Conservation (phyloP, 1,284 basidiomycete genomes). For the Pholiota adiposa region DNA sequence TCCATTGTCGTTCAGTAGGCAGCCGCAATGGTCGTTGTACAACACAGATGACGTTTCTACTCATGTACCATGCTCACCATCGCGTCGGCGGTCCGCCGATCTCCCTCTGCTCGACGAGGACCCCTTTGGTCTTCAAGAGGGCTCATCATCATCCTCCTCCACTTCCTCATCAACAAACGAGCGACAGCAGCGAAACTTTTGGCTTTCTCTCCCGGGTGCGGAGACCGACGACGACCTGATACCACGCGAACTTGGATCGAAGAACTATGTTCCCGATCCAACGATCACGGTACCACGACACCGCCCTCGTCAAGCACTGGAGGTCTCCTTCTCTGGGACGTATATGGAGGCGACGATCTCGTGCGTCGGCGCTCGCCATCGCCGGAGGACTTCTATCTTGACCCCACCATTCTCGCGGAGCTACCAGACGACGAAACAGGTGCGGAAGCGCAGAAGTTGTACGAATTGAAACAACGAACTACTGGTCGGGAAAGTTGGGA, state of each 20-base stretch:
- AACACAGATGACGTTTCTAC: background rate
- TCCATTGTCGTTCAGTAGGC: background rate
- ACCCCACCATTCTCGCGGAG: slow-evolving; percentile 19
- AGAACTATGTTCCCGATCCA: slow-evolving; percentile 27
- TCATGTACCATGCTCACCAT: slow-evolving; percentile 17
- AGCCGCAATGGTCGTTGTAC: background rate
- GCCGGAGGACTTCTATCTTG: slow-evolving; percentile 20
- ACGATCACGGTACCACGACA: slow-evolving; percentile 18
- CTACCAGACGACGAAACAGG: slow-evolving; percentile 16
- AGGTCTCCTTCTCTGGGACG: slow-evolving; percentile 15
- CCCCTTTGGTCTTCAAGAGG: background rate
- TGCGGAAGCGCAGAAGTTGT: slow-evolving; percentile 16
- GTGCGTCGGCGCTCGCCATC: slow-evolving; percentile 15
- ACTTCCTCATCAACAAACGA: background rate
- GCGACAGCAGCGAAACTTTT: background rate
- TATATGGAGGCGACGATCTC: slow-evolving; percentile 9
- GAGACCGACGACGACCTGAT: slow-evolving; percentile 30
- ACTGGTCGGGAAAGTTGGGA: slow-evolving; percentile 13
- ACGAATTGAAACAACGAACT: slow-evolving; percentile 16
- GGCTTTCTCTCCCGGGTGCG: slow-evolving; percentile 25
- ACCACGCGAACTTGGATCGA: slow-evolving; percentile 23
- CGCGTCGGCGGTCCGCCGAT: slow-evolving; percentile 17
- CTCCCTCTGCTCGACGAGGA: slow-evolving; percentile 21
- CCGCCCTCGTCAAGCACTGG: slow-evolving; percentile 7
- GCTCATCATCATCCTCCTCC: background rate